Percentiles rank a stretch among this genome's conserved stretches.
Evolutionary conservation across 2,329 filamentous ascomycete species (phyloP).

Genomic region (Alternaria ventricosa): DNA sequence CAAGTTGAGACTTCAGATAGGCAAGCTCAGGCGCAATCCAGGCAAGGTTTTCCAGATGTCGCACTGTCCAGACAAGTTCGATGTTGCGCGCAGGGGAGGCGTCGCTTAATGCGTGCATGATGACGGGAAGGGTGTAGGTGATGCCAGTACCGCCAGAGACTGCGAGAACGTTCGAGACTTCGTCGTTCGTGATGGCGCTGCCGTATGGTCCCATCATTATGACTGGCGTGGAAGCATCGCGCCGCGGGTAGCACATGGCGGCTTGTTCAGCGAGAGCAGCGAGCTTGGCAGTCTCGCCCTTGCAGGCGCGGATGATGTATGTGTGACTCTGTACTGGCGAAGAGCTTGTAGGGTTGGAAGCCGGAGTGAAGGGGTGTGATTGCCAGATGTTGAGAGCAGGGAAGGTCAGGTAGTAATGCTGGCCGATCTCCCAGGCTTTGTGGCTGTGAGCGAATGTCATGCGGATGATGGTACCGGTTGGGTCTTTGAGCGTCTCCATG

Average conservation of each 20-base stretch:
- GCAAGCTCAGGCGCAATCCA: conserved; percentile 4
- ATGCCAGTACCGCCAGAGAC: conserved; percentile 9
- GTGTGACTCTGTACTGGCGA: conserved; percentile 5
- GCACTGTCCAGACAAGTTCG: conserved; percentile 4
- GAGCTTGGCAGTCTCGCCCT: conserved; percentile 4
- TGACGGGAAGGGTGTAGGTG: conserved; percentile 4
- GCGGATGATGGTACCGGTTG: conserved; percentile 2
- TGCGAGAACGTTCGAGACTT: conserved; percentile 4
- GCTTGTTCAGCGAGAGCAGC: conserved; percentile 9
- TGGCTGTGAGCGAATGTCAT: conserved; percentile 7
- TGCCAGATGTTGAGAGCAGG: conserved; percentile 12
- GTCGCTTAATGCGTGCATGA: conserved; percentile 1
- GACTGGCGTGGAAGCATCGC: conserved; percentile 4
- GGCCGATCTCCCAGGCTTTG: conserved; percentile 4
- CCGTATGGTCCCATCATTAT: conserved; percentile 13
- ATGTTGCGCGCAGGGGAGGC: conserved; percentile 5
- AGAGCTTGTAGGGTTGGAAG: neutral
- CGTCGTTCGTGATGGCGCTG: neutral
- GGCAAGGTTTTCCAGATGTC: conserved; percentile 8
- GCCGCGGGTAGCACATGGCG: conserved; percentile 4
- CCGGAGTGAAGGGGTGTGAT: conserved; percentile 9
- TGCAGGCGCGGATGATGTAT: conserved; percentile 10
- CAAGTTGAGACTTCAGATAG: conserved; percentile 2
- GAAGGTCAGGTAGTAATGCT: conserved; percentile 9
- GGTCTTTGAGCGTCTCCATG: conserved; percentile 6